Conservation (phyloP, 768 basidiomycete species). For the Hydnomerulius pinastri region DNA sequence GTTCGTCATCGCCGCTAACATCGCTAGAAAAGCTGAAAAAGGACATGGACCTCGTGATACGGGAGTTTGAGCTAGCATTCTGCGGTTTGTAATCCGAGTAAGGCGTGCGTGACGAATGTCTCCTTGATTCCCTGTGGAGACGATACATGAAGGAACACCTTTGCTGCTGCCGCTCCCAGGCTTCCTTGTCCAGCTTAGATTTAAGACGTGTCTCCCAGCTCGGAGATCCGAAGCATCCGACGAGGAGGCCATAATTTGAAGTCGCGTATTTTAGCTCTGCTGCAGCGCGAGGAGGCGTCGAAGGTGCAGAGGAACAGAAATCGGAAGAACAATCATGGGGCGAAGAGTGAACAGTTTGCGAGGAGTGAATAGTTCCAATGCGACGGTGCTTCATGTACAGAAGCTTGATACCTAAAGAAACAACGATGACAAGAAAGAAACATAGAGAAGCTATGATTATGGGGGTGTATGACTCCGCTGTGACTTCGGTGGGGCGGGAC, state of each 20-base stretch:
- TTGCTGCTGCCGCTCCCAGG: slow-evolving; percentile 7
- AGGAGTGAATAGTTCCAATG: slow-evolving; percentile 24
- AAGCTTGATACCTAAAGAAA: slow-evolving; percentile 23
- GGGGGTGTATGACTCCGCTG: slow-evolving; percentile 8
- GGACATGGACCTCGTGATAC: slow-evolving; percentile 8
- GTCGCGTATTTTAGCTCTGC: slow-evolving; percentile 6
- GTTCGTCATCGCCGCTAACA: background rate
- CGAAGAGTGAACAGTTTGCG: background rate
- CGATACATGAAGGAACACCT: slow-evolving; percentile 10
- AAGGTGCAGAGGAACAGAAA: background rate
- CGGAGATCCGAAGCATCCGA: slow-evolving; percentile 34
- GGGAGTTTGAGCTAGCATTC: slow-evolving; percentile 6
- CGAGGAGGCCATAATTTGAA: slow-evolving; percentile 16
- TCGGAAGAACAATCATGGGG: slow-evolving; percentile 3
- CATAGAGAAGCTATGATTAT: slow-evolving; percentile 14
- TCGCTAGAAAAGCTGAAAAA: slow-evolving; percentile 9
- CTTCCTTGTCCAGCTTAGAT: slow-evolving; percentile 11
- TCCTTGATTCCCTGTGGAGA: slow-evolving; percentile 7
- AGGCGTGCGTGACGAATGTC: slow-evolving; percentile 6
- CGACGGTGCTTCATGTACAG: slow-evolving; percentile 33
- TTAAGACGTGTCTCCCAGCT: slow-evolving; percentile 28
- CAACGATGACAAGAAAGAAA: slow-evolving; percentile 16
- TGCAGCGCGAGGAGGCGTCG: background rate
- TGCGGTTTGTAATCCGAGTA: background rate
- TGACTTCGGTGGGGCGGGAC: slow-evolving; percentile 1